These are phyloP conservation scores for Aegilops sharonensis DNA, from an alignment of 176 grass and related monocot species.

Conservation along the genomic window DNA sequence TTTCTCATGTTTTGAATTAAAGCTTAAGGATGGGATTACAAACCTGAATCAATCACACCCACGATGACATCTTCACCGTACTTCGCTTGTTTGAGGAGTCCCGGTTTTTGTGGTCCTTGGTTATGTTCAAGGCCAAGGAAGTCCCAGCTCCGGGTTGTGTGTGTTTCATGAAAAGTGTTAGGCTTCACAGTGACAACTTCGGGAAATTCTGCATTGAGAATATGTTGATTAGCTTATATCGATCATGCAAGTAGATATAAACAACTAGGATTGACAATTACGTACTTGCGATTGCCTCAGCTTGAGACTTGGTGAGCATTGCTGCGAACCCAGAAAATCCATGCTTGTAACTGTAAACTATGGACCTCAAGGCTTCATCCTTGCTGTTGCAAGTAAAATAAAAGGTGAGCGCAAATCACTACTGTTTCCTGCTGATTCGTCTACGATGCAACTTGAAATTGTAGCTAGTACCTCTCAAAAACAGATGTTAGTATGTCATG, in stretches of 20 bases:
- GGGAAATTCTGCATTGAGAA: not conserved
- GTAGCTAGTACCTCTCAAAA: constrained; percentile 5
- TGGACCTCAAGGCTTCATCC: constrained; percentile 8
- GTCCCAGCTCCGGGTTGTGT: constrained; percentile 51
- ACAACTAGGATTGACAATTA: too few relatives aligned
- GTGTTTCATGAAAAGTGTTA: not conserved
- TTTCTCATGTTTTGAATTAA: too few relatives aligned
- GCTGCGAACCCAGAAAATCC: constrained; percentile 29
- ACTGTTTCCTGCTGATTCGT: too few relatives aligned
- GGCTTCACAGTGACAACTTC: constrained; percentile 37
- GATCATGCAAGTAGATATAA: too few relatives aligned
- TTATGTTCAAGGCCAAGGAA: constrained; percentile 27
- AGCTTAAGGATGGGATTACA: not conserved
- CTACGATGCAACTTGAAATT: too few relatives aligned
- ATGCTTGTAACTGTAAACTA: constrained; percentile 25
- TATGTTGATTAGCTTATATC: not conserved
- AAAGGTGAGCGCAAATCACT: not conserved
- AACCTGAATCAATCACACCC: constrained; percentile 41
- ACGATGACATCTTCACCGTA: constrained; percentile 54
- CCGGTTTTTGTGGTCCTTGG: not conserved
- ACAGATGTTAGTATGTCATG: constrained; percentile 3
- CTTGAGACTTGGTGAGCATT: constrained; percentile 16
- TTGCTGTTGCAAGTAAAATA: not conserved
- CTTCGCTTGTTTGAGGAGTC: constrained; percentile 18
- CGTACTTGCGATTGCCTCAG: not conserved